Conservation (phyloP, 2,329 filamentous ascomycete species). For the Colletotrichum incanum region DNA sequence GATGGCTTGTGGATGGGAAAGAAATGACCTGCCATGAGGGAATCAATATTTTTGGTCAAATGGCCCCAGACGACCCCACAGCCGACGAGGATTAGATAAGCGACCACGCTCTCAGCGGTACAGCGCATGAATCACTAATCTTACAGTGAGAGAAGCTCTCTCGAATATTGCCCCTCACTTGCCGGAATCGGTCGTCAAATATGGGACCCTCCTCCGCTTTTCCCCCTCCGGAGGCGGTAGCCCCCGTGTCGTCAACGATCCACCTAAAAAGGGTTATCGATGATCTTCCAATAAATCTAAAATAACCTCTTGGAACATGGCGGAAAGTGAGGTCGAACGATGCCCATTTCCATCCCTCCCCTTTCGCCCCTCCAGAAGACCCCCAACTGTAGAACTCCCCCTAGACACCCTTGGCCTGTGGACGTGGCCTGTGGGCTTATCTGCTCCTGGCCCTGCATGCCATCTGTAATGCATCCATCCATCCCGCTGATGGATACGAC, state of each 20-base stretch:
- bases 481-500: constrained; percentile 22
- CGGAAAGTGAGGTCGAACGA: constrained; percentile 30
- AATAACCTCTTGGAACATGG: constrained; percentile 37
- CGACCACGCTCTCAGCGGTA: constrained; percentile 7
- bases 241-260: constrained; percentile 38
- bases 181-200: constrained; percentile 22
- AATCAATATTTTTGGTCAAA: constrained; percentile 41
- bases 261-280: constrained; percentile 34
- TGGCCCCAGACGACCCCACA: constrained; percentile 22
- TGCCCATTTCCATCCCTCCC: constrained; percentile 25
- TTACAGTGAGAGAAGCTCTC: constrained; percentile 25
- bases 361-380: constrained; percentile 4
- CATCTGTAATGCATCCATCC: constrained; percentile 15
- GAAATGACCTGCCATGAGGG: constrained; percentile 34
- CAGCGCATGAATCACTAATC: constrained; percentile 40
- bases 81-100: constrained; percentile 41
- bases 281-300: constrained; percentile 42
- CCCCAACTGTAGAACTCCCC: background rate
- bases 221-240: background rate
- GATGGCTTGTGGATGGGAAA: constrained; percentile 39
- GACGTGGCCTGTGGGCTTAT: constrained; percentile 9
- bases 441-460: constrained; percentile 14
- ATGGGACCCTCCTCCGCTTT: constrained; percentile 8
- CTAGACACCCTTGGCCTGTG: constrained; percentile 10
- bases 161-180: constrained; percentile 38